Evolutionary conservation across 495 filamentous ascomycete genomes (phyloP).

Genomic region (Trichoderma asperelloides): DNA sequence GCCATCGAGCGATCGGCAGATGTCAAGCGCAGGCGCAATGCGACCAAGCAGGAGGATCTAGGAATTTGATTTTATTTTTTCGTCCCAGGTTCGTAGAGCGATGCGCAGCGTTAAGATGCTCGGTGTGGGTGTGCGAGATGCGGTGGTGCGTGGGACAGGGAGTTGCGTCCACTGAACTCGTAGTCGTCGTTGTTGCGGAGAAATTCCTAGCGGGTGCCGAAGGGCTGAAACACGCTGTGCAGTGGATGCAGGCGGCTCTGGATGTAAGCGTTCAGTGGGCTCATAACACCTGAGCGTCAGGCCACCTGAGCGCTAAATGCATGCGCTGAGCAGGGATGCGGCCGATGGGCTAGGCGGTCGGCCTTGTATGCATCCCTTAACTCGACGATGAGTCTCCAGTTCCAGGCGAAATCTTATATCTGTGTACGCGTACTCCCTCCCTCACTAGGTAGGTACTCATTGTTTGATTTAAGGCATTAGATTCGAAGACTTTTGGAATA

Average conservation of each 20-base stretch:
- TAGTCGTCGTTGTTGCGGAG: background rate
- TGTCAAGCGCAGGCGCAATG: background rate
- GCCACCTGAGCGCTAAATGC: background rate
- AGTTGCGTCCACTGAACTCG: slow-evolving; percentile 3
- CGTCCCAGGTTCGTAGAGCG: background rate
- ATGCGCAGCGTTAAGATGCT: background rate
- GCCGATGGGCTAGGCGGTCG: background rate
- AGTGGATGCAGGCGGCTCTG: background rate
- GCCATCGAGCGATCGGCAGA: slow-evolving; percentile 1
- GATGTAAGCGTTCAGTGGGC: background rate
- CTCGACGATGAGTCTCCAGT: too few species aligned
- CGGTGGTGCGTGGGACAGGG: slow-evolving; percentile 1
- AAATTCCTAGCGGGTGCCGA: background rate
- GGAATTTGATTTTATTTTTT: background rate
- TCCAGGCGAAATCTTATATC: too few species aligned
- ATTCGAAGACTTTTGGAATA: too few species aligned
- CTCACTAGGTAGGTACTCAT: too few species aligned
- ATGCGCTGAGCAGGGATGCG: background rate
- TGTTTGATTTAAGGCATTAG: too few species aligned
- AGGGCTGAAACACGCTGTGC: background rate
- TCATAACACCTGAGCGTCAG: slow-evolving; percentile 1
- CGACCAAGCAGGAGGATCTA: background rate
- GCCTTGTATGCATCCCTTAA: background rate
- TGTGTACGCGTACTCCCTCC: too few species aligned
- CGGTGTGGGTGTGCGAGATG: slow-evolving; percentile 6